Evolutionary conservation across 441 rosid genomes (phyloP), one percentile per base, ranked within the genome.

Genomic region (Adansonia gregorii): DNA sequence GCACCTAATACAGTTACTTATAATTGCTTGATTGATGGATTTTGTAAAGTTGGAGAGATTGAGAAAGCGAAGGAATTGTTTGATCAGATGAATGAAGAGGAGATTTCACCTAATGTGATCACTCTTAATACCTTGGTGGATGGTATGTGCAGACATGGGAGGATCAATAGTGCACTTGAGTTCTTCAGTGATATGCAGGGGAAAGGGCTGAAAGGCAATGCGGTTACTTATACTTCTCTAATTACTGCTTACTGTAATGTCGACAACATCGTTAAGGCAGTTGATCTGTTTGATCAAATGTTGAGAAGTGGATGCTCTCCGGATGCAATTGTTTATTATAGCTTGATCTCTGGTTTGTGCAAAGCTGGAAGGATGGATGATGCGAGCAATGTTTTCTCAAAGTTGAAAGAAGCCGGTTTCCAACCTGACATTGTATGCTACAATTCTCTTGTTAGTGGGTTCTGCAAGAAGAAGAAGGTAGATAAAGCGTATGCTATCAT

Each of bases 141-240:
- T 81, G 97, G 98, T 8, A 87, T 93, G 93, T 95, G 93, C 79
- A 88, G 75, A 74, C 82, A 83, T 77, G 91, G 94, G 65, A 88
- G 88, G 82, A 82, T 86, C 54, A 85, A 74, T 83, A 78, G 78
- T 31, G 97, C 94, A 1, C 73, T 88, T 75, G 61, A 68, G 70
- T 89, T 89, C 81, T 80, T 91, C 58, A 54, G 59, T 19, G 83
- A 92, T 76, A 86, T 88, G 94, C 82, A 75, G 71, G 76, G 48
- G 41, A 87, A 86, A 75, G 93, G 99, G 24, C 14, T 89, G 76
- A 74, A 72, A 78, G 88, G 83, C 24, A 78, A 86, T 74, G 91
- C 76, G 51, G 83, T 78, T 82, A 86, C 90, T 49, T 91, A 89
- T 79, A 86, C 87, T 15, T 78, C 85, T 46, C 69, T 95, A 81